phyloP scores from a whole-genome alignment of 1,139 yeast species.

The Dujonia santamariae region DNA sequence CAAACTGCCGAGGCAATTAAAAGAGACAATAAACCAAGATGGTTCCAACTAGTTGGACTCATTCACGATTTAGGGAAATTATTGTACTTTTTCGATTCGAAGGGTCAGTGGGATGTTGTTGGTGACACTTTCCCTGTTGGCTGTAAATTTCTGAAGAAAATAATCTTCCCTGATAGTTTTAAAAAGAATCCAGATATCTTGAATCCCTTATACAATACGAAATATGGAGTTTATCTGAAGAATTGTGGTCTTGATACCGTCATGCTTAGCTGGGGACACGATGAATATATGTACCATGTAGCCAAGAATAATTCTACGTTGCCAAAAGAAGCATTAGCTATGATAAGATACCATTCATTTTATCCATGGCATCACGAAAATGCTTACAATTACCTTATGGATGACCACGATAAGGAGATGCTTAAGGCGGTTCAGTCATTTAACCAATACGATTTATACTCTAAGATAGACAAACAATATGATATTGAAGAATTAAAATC shows the following conservation, averaged over 20 bases:
- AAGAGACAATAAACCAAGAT: constrained; percentile 63
- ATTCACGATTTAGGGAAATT: constrained; percentile 72
- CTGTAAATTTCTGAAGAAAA: constrained; percentile 58
- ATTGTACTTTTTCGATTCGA: constrained; percentile 65
- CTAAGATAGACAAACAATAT: constrained; percentile 52
- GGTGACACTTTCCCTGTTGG: constrained; percentile 81
- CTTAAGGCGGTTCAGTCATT: constrained; percentile 62
- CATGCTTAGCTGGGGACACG: constrained; percentile 79
- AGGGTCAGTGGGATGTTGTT: constrained; percentile 82
- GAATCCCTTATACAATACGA: constrained; percentile 64
- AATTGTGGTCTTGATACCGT: constrained; percentile 69
- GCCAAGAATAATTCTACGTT: constrained; percentile 62
- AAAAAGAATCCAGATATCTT: constrained; percentile 56
- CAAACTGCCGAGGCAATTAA: constrained; percentile 78
- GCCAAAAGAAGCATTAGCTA: constrained; percentile 67
- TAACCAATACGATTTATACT: constrained; percentile 66
- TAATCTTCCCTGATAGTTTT: constrained; percentile 61
- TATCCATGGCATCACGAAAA: constrained; percentile 77
- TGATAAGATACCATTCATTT: constrained; percentile 73
- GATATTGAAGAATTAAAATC: constrained; percentile 50
- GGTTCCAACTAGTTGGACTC: constrained; percentile 74
- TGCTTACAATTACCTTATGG: constrained; percentile 65
- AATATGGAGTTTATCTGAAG: constrained; percentile 63
- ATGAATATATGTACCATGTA: constrained; percentile 72
- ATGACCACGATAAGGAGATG: constrained; percentile 60